phyloP scores from a whole-genome alignment of 768 basidiomycete species.

The Russula griseocarnosa region DNA sequence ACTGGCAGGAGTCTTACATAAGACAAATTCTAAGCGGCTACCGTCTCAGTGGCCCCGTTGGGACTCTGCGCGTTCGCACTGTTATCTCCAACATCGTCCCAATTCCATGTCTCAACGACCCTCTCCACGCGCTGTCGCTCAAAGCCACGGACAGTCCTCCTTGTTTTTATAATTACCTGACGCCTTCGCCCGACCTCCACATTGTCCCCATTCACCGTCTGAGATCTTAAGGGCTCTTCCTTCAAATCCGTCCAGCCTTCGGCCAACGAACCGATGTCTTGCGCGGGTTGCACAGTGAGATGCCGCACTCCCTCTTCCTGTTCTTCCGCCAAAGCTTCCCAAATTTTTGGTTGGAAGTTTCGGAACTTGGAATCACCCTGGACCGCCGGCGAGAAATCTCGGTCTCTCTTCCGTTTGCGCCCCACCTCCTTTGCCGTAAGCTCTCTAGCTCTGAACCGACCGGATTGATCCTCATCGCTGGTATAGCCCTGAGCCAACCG shows the following conservation, averaged over 20 bases:
- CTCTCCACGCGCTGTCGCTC: conserved; percentile 73
- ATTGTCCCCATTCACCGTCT: conserved; percentile 29
- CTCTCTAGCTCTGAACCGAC: conserved; percentile 34
- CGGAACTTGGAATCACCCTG: conserved; percentile 27
- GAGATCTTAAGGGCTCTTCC: conserved; percentile 27
- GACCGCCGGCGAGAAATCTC: conserved; percentile 25
- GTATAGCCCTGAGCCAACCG: conserved; percentile 54
- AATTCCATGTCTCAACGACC: conserved; percentile 62
- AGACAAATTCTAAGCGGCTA: background rate
- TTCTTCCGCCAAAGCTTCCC: conserved; percentile 52
- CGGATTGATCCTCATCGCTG: conserved; percentile 63
- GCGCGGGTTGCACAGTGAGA: conserved; percentile 40
- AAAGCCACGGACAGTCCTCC: conserved; percentile 51
- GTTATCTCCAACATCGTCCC: conserved; percentile 34
- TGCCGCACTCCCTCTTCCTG: conserved; percentile 42
- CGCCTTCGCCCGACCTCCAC: conserved; percentile 44
- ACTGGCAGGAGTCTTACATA: background rate
- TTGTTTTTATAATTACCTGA: conserved; percentile 54
- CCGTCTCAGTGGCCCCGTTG: background rate
- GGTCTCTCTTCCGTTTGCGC: conserved; percentile 33
- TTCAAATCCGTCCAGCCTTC: conserved; percentile 34
- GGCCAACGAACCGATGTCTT: conserved; percentile 43
- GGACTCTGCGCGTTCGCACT: background rate
- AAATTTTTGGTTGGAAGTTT: conserved; percentile 61
- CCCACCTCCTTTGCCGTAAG: conserved; percentile 30